Evolutionary conservation across 2,329 filamentous ascomycete genomes (phyloP).

Genomic region (Rachicladosporium sp.): DNA sequence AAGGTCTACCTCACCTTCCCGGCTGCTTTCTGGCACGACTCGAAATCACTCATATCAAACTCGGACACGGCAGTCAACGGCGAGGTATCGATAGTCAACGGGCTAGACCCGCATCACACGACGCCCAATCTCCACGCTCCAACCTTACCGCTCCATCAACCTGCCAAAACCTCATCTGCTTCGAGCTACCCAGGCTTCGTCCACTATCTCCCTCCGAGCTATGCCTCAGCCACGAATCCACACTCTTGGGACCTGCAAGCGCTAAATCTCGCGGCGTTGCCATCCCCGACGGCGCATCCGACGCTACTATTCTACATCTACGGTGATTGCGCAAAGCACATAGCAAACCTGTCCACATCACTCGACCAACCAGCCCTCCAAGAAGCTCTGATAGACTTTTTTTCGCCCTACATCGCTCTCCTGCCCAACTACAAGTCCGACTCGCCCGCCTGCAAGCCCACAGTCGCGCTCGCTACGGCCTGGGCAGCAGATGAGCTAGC

Average conservation of each 20-base stretch:
- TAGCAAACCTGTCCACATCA: slow-evolving; percentile 30
- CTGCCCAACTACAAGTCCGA: slow-evolving; percentile 53
- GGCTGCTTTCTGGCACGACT: slow-evolving; percentile 55
- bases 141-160: slow-evolving; percentile 24
- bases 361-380: slow-evolving; percentile 37
- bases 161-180: slow-evolving; percentile 11
- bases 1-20: slow-evolving; percentile 59
- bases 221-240: slow-evolving; percentile 50
- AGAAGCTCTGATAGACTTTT: slow-evolving; percentile 49
- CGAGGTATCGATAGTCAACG: neutral
- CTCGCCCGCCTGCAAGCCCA: slow-evolving; percentile 48
- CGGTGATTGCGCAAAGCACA: slow-evolving; percentile 46
- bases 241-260: slow-evolving; percentile 49
- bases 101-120: slow-evolving; percentile 5
- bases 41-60: too few species aligned
- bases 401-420: slow-evolving; percentile 64
- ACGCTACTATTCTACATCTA: slow-evolving; percentile 77
- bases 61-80: too few species aligned
- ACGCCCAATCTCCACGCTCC: slow-evolving; percentile 27
- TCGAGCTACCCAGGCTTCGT: slow-evolving; percentile 52
- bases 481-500: slow-evolving; percentile 72
- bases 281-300: slow-evolving; percentile 49
- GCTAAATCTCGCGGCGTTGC: slow-evolving; percentile 62
- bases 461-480: slow-evolving; percentile 53
- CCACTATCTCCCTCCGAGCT: slow-evolving; percentile 61